These are phyloP conservation scores for Cerrena zonata DNA, from an alignment of 1,284 basidiomycete genomes.

Conservation along the genomic window DNA sequence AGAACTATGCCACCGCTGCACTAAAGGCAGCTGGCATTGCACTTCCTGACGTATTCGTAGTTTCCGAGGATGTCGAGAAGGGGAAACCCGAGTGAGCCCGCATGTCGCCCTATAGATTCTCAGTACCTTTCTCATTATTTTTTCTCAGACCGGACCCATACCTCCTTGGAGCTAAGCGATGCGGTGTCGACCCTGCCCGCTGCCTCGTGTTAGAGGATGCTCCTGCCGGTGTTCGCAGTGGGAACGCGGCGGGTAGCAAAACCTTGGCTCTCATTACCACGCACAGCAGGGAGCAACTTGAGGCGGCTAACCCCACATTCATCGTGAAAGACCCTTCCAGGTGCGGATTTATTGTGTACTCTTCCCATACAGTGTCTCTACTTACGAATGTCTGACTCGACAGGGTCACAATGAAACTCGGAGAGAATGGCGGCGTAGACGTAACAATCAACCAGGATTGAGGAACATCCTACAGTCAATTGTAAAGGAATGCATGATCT, in stretches of 20 bases:
- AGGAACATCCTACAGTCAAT: background rate
- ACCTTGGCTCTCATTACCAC: constrained; percentile 78
- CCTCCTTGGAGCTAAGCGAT: constrained; percentile 62
- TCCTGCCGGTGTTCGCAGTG: constrained; percentile 69
- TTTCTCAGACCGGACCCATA: constrained; percentile 75
- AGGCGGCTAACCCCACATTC: constrained; percentile 49
- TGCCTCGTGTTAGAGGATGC: constrained; percentile 88
- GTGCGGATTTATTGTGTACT: constrained; percentile 30
- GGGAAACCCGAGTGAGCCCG: constrained; percentile 71
- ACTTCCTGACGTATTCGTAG: constrained; percentile 63
- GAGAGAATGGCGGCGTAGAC: constrained; percentile 37
- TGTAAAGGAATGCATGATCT: background rate
- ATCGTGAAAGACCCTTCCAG: constrained; percentile 60
- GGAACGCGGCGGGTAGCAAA: constrained; percentile 71
- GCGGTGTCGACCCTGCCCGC: constrained; percentile 51
- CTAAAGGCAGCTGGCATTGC: constrained; percentile 48
- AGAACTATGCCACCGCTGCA: constrained; percentile 53
- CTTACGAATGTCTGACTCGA: background rate
- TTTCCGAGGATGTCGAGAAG: constrained; percentile 69
- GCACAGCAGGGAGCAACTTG: constrained; percentile 62
- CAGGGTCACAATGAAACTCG: constrained; percentile 42
- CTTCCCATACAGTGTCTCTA: background rate
- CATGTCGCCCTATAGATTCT: constrained; percentile 11
- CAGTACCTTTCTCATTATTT: constrained; percentile 18
- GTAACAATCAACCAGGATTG: constrained; percentile 35